Evolutionary conservation across 2,329 filamentous ascomycete genomes (phyloP).

Genomic region (Elsinoe perseae): DNA sequence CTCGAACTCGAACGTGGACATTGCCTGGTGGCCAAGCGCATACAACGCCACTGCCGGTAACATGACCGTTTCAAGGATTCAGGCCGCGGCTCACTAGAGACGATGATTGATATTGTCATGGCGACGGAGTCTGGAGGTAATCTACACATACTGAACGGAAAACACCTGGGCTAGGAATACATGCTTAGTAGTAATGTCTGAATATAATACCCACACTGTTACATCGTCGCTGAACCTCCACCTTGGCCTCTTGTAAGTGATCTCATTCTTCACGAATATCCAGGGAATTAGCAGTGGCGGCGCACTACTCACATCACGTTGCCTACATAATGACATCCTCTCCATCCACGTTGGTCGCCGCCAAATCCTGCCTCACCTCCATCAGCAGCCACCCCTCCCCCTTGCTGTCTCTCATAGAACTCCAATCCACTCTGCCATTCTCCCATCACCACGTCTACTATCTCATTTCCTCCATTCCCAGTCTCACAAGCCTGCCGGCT

Average conservation of each 20-base stretch:
- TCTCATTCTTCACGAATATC: neutral
- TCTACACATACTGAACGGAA: neutral
- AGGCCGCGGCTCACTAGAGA: neutral
- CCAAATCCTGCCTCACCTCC: neutral
- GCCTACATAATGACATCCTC: too few relatives aligned
- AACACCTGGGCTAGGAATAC: neutral
- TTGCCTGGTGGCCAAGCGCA: constrained; percentile 1
- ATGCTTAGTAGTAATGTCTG: constrained; percentile 1
- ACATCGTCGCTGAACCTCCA: too few relatives aligned
- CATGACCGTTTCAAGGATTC: neutral
- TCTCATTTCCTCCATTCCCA: too few relatives aligned
- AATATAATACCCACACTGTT: constrained; percentile 3
- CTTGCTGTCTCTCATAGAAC: neutral
- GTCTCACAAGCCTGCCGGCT: too few relatives aligned
- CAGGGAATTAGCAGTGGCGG: too few relatives aligned
- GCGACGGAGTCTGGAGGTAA: neutral
- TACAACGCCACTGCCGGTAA: neutral
- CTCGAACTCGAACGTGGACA: neutral
- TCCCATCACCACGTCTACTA: neutral
- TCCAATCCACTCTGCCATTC: neutral
- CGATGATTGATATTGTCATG: neutral
- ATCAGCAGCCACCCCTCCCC: neutral
- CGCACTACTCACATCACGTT: too few relatives aligned
- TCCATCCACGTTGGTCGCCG: too few relatives aligned
- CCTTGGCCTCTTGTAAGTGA: neutral